Percentiles rank a stretch among this genome's conserved stretches.
Conservation (phyloP, 768 basidiomycete species). For the Calocera cornea region DNA sequence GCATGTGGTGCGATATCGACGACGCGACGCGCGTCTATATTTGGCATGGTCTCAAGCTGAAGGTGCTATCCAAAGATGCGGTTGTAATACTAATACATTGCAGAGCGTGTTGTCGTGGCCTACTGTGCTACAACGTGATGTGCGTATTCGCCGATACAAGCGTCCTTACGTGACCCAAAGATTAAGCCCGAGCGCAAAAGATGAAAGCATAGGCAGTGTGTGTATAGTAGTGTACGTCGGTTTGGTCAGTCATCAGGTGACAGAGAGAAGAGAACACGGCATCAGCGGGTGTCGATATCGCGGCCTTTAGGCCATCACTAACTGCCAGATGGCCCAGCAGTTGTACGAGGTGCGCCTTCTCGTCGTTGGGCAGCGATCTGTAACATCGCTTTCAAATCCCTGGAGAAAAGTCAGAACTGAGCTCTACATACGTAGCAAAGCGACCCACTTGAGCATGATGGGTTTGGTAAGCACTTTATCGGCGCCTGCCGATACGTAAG, state of each 20-base stretch:
- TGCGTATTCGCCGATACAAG: not conserved
- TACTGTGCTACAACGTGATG: not conserved
- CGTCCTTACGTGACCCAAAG: not conserved
- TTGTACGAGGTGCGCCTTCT: not conserved
- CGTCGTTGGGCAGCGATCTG: not conserved
- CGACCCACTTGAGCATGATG: not conserved
- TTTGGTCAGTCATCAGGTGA: not conserved
- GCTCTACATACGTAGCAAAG: not conserved
- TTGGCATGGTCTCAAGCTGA: no score
- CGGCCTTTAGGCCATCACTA: not conserved
- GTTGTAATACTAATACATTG: not conserved
- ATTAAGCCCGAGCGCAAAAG: not conserved
- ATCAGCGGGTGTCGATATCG: not conserved
- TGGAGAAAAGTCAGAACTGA: not conserved
- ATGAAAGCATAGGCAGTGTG: not conserved
- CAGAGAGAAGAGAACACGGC: not conserved
- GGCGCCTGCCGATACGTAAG: constrained; percentile 19
- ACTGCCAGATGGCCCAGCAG: not conserved
- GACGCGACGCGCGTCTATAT: not conserved
- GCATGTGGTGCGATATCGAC: not conserved
- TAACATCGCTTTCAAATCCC: constrained; percentile 2
- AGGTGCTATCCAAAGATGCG: not conserved
- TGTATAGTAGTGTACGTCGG: not conserved
- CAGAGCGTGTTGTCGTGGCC: not conserved
- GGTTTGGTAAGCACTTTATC: constrained; percentile 20